Evolutionary conservation across 1,284 basidiomycete genomes (phyloP).

Genomic region (Ustilago tritici): DNA sequence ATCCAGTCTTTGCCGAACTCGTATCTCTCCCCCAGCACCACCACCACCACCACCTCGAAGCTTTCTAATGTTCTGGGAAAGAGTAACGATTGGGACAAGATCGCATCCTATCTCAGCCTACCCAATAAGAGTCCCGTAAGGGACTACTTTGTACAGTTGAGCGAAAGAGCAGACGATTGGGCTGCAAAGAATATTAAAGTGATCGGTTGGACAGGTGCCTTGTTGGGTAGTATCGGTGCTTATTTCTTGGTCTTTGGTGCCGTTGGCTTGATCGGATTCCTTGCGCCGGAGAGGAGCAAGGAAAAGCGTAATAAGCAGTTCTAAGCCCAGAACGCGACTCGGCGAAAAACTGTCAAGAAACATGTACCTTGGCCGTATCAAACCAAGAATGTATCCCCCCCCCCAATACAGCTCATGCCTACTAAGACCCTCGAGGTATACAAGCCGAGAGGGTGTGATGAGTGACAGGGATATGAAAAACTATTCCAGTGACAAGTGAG

Average conservation of each 20-base stretch:
- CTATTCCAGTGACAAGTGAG: background rate
- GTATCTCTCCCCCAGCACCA: constrained; percentile 1
- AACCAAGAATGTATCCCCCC: too few relatives aligned
- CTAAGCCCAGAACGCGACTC: background rate
- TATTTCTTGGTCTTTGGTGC: constrained; percentile 41
- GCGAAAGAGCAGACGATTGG: constrained; percentile 32
- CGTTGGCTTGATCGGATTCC: constrained; percentile 34
- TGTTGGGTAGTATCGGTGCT: constrained; percentile 19
- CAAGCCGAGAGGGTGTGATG: too few relatives aligned
- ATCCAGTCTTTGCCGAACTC: constrained; percentile 17
- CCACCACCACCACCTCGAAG: background rate
- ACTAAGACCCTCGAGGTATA: too few relatives aligned
- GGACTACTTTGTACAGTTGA: constrained; percentile 14
- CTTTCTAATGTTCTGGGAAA: background rate
- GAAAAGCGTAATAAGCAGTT: constrained; percentile 26
- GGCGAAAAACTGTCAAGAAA: too few relatives aligned
- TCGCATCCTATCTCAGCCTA: constrained; percentile 2
- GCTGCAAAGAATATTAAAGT: constrained; percentile 15
- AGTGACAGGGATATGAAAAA: background rate
- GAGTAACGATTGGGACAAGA: constrained; percentile 8
- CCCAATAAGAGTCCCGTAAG: background rate
- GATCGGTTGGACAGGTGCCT: constrained; percentile 46
- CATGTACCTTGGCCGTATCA: too few relatives aligned
- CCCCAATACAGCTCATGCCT: too few relatives aligned
- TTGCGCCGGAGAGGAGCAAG: constrained; percentile 27